Evolutionary conservation across 306 rosid species (phyloP).

Genomic region (Citrullus colocynthis): DNA sequence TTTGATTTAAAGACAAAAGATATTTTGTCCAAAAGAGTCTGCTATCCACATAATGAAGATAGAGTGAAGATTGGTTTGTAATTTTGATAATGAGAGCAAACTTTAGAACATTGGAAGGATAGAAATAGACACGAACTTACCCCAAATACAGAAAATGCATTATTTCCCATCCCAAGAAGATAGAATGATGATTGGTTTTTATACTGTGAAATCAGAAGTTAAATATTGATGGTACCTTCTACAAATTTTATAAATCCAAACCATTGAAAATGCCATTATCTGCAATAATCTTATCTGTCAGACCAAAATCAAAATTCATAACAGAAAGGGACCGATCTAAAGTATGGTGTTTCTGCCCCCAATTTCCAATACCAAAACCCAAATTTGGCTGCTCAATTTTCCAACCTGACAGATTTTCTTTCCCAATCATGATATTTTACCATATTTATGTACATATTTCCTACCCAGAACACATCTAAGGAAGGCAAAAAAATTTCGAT

Average conservation of each 20-base stretch:
- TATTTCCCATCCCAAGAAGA: not conserved
- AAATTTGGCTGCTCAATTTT: not conserved
- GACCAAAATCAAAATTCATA: not conserved
- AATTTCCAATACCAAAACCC: not conserved
- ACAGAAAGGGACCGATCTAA: not conserved
- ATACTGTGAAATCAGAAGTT: not conserved
- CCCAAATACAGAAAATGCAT: not conserved
- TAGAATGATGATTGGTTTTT: not conserved
- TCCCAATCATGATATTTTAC: not conserved
- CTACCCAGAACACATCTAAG: not conserved
- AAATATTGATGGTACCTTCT: not conserved
- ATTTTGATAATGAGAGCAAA: too few relatives aligned
- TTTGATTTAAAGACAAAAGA: too few relatives aligned
- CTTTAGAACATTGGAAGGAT: too few relatives aligned
- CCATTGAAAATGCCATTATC: not conserved
- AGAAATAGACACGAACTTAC: too few relatives aligned
- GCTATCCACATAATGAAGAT: too few relatives aligned
- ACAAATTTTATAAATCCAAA: not conserved
- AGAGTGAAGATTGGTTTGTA: too few relatives aligned
- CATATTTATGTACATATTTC: too few relatives aligned
- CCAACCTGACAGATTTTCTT: not conserved
- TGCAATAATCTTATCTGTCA: not conserved
- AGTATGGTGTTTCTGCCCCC: not conserved
- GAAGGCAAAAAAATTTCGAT: not conserved
- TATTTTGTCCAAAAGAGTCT: too few relatives aligned